Evolutionary conservation across 371 early-diverging fungal species (phyloP).

Genomic region (Mucor saturninus): DNA sequence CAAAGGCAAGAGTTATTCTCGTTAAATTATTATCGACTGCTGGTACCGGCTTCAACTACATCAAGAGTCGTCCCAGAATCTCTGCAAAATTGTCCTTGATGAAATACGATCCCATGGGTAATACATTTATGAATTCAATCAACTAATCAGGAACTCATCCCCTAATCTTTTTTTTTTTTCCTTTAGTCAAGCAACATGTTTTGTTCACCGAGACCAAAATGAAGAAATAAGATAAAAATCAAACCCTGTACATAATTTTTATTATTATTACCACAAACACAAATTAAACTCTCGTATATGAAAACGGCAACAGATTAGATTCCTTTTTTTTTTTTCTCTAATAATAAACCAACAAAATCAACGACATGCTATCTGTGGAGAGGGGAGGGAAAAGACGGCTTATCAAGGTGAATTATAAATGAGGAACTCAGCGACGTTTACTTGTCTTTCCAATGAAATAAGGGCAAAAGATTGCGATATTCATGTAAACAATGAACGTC

Average conservation of each 20-base stretch:
- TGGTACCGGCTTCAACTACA: constrained; percentile 84
- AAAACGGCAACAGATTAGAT: not conserved
- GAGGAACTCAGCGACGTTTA: too few species aligned
- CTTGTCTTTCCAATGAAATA: too few species aligned
- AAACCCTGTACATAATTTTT: constrained; percentile 7
- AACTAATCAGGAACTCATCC: not conserved
- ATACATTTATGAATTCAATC: not conserved
- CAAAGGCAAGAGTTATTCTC: constrained; percentile 83
- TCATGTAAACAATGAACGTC: too few species aligned
- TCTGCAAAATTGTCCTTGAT: constrained; percentile 78
- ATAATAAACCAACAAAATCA: too few species aligned
- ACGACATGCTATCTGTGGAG: too few species aligned
- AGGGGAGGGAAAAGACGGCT: not conserved
- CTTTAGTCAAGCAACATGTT: constrained; percentile 72
- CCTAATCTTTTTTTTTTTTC: not conserved
- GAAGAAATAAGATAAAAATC: constrained; percentile 49
- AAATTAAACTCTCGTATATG: not conserved
- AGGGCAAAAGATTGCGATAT: too few species aligned
- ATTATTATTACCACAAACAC: constrained; percentile 1
- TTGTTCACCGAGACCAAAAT: constrained; percentile 79
- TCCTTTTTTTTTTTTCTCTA: not conserved
- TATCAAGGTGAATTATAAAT: too few species aligned
- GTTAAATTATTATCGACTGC: constrained; percentile 82
- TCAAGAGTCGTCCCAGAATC: constrained; percentile 76
- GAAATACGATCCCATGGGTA: constrained; percentile 84